Evolutionary conservation across 2,329 filamentous ascomycete species (phyloP).

Genomic region (Cercospora sp.): DNA sequence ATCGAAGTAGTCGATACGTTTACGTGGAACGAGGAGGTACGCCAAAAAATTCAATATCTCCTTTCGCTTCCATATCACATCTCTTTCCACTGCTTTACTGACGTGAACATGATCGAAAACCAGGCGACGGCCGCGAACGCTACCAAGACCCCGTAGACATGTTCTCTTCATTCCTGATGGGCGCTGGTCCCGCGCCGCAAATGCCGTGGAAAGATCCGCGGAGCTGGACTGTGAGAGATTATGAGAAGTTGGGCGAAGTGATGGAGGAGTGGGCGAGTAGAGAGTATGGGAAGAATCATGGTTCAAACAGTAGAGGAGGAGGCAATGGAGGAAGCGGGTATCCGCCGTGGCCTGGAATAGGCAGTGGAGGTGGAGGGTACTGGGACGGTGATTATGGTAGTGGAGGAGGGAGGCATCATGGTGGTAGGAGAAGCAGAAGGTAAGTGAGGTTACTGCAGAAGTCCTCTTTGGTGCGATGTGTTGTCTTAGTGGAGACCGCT

Average conservation of each 20-base stretch:
- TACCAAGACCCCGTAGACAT: slow-evolving; percentile 31
- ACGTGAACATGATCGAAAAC: no score
- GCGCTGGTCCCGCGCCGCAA: slow-evolving; percentile 12
- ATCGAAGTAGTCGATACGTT: slow-evolving; percentile 27
- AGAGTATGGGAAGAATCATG: slow-evolving; percentile 19
- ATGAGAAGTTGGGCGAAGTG: slow-evolving; percentile 31
- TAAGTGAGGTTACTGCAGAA: neutral
- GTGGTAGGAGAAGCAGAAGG: slow-evolving; percentile 6
- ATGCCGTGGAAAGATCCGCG: slow-evolving; percentile 25
- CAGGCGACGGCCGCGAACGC: slow-evolving; percentile 27
- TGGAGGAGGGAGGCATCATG: neutral
- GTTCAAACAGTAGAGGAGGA: neutral
- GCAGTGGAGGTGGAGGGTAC: slow-evolving; percentile 13
- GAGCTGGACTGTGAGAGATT: slow-evolving; percentile 32
- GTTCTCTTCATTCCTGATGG: slow-evolving; percentile 24
- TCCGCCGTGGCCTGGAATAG: slow-evolving; percentile 7
- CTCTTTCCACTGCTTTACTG: no score
- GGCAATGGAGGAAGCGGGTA: slow-evolving; percentile 12
- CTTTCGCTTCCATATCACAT: no score
- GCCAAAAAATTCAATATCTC: no score
- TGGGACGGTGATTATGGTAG: slow-evolving; percentile 15
- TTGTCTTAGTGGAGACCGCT: neutral
- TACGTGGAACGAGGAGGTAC: slow-evolving; percentile 31
- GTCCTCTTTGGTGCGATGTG: neutral
- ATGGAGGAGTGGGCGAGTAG: slow-evolving; percentile 27